Evolutionary conservation across 345 rosid species (phyloP).

Genomic region (Sonneratia alba): DNA sequence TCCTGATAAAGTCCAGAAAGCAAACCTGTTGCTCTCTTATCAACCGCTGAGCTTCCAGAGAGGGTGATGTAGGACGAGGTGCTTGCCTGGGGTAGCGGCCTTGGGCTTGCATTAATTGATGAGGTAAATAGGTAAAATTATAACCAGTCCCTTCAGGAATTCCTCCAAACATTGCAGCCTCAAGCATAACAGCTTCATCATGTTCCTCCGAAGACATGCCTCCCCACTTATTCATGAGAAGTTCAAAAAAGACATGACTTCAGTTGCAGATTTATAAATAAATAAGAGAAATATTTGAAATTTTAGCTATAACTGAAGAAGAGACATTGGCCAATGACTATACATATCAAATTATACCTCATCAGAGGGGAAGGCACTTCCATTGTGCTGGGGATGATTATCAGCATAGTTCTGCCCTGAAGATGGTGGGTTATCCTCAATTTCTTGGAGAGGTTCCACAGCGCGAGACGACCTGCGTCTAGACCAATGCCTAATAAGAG

Average conservation of each 20-base stretch:
- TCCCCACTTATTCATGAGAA: constrained; percentile 67
- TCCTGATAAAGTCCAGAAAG: background rate
- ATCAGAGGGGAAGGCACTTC: constrained; percentile 58
- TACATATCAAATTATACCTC: constrained; percentile 30
- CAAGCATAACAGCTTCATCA: constrained; percentile 99
- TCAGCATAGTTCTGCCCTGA: constrained; percentile 32
- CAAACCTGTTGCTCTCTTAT: constrained; percentile 97
- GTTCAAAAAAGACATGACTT: constrained; percentile 7
- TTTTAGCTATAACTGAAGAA: constrained; percentile 1
- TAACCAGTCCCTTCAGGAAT: constrained; percentile 75
- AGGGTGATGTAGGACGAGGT: constrained; percentile 85
- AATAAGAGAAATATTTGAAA: background rate
- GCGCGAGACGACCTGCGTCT: constrained; percentile 41
- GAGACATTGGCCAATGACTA: background rate
- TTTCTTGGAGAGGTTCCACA: constrained; percentile 35
- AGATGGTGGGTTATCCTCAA: constrained; percentile 41
- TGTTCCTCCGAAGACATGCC: constrained; percentile 97
- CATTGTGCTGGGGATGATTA: constrained; percentile 33
- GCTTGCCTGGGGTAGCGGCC: constrained; percentile 35
- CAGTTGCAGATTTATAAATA: background rate
- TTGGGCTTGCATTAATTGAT: constrained; percentile 42
- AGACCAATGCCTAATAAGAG: constrained; percentile 63
- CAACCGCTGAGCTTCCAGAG: constrained; percentile 87
- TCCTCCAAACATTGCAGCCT: constrained; percentile 99
- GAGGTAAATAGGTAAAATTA: constrained; percentile 48